A percentile compares a stretch with the other conserved stretches of the same genome.
Conservation (phyloP, 768 basidiomycete species). For the Lactifluus piperatus region DNA sequence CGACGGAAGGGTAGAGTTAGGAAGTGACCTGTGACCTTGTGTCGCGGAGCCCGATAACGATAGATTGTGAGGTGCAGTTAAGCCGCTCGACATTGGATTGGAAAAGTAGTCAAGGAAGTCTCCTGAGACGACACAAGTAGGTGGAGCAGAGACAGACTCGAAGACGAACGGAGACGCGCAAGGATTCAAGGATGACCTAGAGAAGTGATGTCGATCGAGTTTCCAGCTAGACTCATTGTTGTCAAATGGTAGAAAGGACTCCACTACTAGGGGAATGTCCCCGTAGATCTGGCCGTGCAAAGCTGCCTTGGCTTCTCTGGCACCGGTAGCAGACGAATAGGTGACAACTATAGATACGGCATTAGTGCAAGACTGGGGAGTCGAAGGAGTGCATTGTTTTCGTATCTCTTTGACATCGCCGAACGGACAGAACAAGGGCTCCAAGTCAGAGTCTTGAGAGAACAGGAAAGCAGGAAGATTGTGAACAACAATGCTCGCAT, state of each 20-base stretch:
- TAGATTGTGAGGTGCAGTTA: background rate
- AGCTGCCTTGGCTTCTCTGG: slow-evolving; percentile 55
- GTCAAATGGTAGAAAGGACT: slow-evolving; percentile 26
- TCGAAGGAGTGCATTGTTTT: slow-evolving; percentile 29
- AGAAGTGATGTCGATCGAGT: slow-evolving; percentile 17
- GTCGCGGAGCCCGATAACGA: background rate
- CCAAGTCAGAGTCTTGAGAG: slow-evolving; percentile 54
- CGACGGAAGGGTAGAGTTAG: slow-evolving; percentile 14
- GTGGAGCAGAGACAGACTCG: slow-evolving; percentile 13
- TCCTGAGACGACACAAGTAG: slow-evolving; percentile 11
- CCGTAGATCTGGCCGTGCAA: slow-evolving; percentile 58
- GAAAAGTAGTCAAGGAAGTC: slow-evolving; percentile 14
- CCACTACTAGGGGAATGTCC: slow-evolving; percentile 33
- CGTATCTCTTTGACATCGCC: slow-evolving; percentile 58
- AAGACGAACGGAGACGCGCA: slow-evolving; percentile 27
- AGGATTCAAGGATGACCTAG: slow-evolving; percentile 27
- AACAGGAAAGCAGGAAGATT: slow-evolving; percentile 62
- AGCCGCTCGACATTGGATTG: background rate
- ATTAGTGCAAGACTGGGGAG: slow-evolving; percentile 30
- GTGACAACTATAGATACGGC: slow-evolving; percentile 55
- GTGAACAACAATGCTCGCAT: slow-evolving; percentile 42
- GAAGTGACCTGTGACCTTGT: slow-evolving; percentile 10
- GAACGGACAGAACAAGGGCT: slow-evolving; percentile 68
- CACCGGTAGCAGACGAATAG: slow-evolving; percentile 44
- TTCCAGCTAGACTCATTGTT: slow-evolving; percentile 1